Evolutionary conservation across 2,329 filamentous ascomycete genomes (phyloP).

Genomic region (Claviceps fusiformis): DNA sequence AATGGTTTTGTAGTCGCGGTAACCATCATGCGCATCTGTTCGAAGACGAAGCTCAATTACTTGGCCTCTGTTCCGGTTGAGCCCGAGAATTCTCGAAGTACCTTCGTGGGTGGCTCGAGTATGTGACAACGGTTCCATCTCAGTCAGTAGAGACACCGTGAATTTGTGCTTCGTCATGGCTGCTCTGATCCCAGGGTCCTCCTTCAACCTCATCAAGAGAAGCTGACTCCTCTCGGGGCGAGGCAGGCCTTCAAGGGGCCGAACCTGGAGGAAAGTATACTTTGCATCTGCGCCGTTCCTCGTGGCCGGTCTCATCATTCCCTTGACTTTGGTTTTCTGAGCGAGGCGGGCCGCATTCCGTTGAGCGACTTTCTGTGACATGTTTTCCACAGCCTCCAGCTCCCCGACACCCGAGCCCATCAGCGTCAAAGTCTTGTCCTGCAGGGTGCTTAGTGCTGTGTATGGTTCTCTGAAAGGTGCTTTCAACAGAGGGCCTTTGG

Average conservation of each 20-base stretch:
- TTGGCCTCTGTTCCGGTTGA: conserved; percentile 80
- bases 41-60: conserved; percentile 80
- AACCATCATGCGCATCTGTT: conserved; percentile 92
- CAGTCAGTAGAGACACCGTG: conserved; percentile 71
- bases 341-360: conserved; percentile 29
- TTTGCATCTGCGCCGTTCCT: conserved; percentile 29
- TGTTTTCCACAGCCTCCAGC: conserved; percentile 38
- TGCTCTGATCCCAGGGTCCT: conserved; percentile 73
- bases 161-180: conserved; percentile 79
- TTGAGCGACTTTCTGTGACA: conserved; percentile 33
- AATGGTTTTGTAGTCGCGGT: conserved; percentile 83
- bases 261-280: conserved; percentile 72
- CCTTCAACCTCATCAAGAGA: conserved; percentile 62
- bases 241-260: conserved; percentile 65
- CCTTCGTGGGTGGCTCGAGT: conserved; percentile 59
- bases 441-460: conserved; percentile 33
- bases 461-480: conserved; percentile 47
- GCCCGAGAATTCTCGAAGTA: conserved; percentile 61
- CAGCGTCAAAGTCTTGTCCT: conserved; percentile 47
- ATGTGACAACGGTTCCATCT: conserved; percentile 84
- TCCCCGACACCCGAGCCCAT: conserved; percentile 51
- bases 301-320: conserved; percentile 5
- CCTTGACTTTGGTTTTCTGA: conserved; percentile 16
- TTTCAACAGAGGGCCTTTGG: conserved; percentile 52
- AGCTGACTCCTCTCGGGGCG: conserved; percentile 55